Evolutionary conservation across 306 rosid genomes (phyloP).

Genomic region (Luffa aegyptiaca): DNA sequence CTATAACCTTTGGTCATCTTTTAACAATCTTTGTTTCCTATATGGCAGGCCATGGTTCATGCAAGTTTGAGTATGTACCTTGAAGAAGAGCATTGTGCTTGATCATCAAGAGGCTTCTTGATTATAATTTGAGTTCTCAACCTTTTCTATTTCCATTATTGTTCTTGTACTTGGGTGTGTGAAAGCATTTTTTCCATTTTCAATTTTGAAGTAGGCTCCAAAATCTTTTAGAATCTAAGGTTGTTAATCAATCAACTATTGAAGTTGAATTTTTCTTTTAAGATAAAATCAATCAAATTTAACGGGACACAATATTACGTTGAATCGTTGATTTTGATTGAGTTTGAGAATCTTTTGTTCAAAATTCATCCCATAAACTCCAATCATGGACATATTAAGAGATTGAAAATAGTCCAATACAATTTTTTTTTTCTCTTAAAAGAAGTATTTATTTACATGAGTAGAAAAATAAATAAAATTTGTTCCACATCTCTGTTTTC

Average conservation of each 20-base stretch:
- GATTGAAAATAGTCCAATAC: too few species aligned
- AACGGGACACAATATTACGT: too few species aligned
- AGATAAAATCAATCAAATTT: background rate
- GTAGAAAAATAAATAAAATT: too few species aligned
- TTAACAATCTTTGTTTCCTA: background rate
- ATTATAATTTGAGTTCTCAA: background rate
- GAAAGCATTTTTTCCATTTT: background rate
- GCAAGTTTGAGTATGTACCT: conserved; percentile 46
- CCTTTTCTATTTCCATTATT: background rate
- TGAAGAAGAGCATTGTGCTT: conserved; percentile 12
- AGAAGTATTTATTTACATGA: too few species aligned
- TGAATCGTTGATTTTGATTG: background rate
- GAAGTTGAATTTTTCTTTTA: background rate
- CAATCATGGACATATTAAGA: too few species aligned
- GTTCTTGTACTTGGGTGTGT: background rate
- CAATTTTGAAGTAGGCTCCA: background rate
- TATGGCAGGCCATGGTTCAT: conserved; percentile 50
- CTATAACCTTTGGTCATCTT: background rate
- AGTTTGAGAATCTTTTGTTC: background rate
- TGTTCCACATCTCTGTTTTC: too few species aligned
- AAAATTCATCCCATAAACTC: too few species aligned
- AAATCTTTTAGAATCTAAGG: background rate
- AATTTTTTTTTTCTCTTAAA: too few species aligned
- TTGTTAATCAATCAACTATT: background rate
- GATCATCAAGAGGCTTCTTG: background rate